Conservation (phyloP, 78 protist genomes). For the Emiliania huxleyi region DNA sequence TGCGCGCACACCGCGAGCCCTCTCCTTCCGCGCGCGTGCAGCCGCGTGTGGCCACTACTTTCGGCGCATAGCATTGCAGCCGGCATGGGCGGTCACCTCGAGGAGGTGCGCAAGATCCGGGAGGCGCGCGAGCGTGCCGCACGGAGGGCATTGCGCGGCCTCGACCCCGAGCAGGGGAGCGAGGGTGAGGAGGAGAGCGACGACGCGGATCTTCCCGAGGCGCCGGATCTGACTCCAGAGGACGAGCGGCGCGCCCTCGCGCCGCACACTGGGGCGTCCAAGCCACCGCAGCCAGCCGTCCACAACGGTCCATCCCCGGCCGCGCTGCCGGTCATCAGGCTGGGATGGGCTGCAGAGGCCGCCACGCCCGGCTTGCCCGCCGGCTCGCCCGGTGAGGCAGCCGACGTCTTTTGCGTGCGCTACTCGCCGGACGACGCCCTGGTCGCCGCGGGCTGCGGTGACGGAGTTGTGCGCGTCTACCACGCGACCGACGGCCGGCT, state of each 20-base stretch:
- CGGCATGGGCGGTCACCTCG: not conserved
- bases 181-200: not conserved
- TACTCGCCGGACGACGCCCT: conserved; percentile 16
- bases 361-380: not conserved
- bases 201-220: not conserved
- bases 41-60: no score
- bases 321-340: not conserved
- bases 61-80: no score
- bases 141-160: not conserved
- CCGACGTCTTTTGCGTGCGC: conserved; percentile 28
- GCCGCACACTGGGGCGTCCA: not conserved
- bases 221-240: not conserved
- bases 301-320: not conserved
- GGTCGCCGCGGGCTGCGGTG: conserved; percentile 42
- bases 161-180: not conserved
- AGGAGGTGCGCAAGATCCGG: not conserved
- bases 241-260: not conserved
- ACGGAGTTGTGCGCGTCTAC: not conserved
- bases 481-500: not conserved
- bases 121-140: not conserved
- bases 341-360: not conserved
- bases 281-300: not conserved
- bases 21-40: no score
- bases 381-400: not conserved
- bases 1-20: no score